Base-by-base conservation (phyloP, 805 yeast genomes). In the Lipomyces yamadae region DNA sequence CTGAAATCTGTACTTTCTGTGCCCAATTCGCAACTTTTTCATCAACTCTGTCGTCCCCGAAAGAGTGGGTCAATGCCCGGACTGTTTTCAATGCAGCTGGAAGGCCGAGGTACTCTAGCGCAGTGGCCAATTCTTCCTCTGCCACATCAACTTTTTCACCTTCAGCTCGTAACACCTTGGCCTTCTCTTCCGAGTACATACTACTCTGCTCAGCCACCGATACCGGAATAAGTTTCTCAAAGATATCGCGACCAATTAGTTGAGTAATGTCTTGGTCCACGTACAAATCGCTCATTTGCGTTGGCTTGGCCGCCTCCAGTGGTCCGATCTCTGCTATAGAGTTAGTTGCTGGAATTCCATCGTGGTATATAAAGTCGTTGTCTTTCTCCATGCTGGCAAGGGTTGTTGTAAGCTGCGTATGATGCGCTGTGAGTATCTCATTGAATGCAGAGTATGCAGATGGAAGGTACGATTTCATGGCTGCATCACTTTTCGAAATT, bases 311-410 rank as follows among this genome's bases (percentile, higher is more conserved):
- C 65, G 92, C 89, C 57, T 87, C 90, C 79, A 90, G 81, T 0
- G 88, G 85, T 68, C 89, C 86, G 3, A 92, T 81, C 13, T 86
- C 89, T 5, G 91, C 85, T 59, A 92, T 78, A 0, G 88, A 77
- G 30, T 85, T 84, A 37, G 78, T 78, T 3, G 85, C 80, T 0
- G 97, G 97, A 13, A 93, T 80, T 0, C 81, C 73, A 29, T 89
- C 94, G 77, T 95, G 97, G 75, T 91, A 94, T 48, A 94, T 91
- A 72, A 86, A 88, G 75, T 94, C 98, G 74, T 94, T 94, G 74
- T 94, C 98, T 71, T 90, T 92, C 33, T 84, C 86, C 72, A 91
- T 72, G 2, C 76, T 72, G 34, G 76, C 76, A 13, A 80, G 69
- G 59, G 82, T 80, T 8, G 74, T 63, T 50, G 69, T 63, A 32